Conservation (phyloP, 495 filamentous ascomycete genomes). For the Filosporella fistucella region DNA sequence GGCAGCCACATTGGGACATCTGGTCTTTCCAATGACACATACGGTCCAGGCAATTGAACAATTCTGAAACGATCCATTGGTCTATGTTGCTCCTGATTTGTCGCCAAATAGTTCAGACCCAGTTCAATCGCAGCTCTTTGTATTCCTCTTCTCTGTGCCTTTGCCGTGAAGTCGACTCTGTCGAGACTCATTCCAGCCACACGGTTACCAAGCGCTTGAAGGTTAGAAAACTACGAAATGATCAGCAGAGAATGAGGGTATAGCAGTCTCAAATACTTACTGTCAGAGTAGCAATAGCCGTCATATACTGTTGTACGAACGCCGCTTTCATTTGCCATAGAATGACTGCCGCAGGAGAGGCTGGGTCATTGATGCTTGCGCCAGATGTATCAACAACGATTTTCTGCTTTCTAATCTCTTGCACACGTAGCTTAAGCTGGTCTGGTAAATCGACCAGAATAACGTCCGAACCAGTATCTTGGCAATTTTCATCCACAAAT, state of each 20-base stretch:
- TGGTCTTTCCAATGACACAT: neutral
- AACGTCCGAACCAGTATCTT: neutral
- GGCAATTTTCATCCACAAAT: neutral
- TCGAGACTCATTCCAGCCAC: neutral
- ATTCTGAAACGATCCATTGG: constrained; percentile 18
- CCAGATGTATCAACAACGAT: too few relatives aligned
- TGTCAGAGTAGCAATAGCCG: too few relatives aligned
- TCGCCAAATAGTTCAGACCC: constrained; percentile 14
- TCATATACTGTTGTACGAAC: too few relatives aligned
- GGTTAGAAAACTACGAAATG: too few relatives aligned
- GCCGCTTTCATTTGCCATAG: too few relatives aligned
- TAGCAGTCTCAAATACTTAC: too few relatives aligned
- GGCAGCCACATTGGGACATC: constrained; percentile 17
- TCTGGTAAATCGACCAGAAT: too few relatives aligned
- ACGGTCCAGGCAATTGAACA: constrained; percentile 4
- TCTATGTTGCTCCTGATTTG: constrained; percentile 23
- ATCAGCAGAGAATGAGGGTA: too few relatives aligned
- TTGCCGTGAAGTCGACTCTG: constrained; percentile 9
- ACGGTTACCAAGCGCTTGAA: neutral
- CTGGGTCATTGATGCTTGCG: too few relatives aligned
- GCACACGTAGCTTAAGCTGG: neutral
- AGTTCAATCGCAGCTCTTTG: constrained; percentile 21
- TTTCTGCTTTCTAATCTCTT: too few relatives aligned
- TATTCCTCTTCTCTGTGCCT: constrained; percentile 20
- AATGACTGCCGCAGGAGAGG: too few relatives aligned